phyloP scores from a whole-genome alignment of 305 asterid genomes.

The Nicotiana rustica region DNA sequence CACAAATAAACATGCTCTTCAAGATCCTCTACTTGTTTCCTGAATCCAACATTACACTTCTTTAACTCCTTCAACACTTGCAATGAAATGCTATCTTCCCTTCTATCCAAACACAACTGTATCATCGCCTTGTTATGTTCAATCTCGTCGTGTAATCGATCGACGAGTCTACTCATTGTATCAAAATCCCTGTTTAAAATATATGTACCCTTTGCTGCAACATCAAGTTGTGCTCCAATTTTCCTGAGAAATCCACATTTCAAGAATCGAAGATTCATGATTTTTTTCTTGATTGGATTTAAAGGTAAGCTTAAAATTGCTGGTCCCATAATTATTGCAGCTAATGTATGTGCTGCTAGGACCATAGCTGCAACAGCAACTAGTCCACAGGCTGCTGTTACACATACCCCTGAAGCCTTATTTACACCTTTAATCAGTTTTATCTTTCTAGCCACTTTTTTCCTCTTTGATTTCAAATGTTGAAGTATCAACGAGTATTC shows the following conservation, averaged over 20 bases:
- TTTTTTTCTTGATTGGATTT: conserved; percentile 49
- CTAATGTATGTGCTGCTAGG: conserved; percentile 60
- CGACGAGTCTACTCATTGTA: conserved; percentile 69
- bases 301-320: conserved; percentile 38
- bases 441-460: conserved; percentile 48
- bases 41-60: conserved; percentile 60
- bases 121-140: conserved; percentile 70
- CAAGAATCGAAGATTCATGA: conserved; percentile 35
- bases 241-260: conserved; percentile 48
- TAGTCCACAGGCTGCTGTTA: conserved; percentile 25
- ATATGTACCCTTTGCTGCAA: conserved; percentile 81
- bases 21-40: conserved; percentile 74
- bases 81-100: conserved; percentile 54
- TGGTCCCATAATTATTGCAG: conserved; percentile 37
- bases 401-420: conserved; percentile 39
- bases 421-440: conserved; percentile 55
- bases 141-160: conserved; percentile 65
- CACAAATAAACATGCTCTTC: conserved; percentile 79
- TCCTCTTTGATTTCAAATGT: conserved; percentile 43
- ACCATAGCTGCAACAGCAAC: conserved; percentile 43
- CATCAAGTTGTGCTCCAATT: conserved; percentile 65
- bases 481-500: conserved; percentile 50
- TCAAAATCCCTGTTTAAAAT: conserved; percentile 77
- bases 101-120: conserved; percentile 61
- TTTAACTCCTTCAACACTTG: conserved; percentile 66